Evolutionary conservation across 306 rosid species (phyloP).

Genomic region (Dryas octopetala): DNA sequence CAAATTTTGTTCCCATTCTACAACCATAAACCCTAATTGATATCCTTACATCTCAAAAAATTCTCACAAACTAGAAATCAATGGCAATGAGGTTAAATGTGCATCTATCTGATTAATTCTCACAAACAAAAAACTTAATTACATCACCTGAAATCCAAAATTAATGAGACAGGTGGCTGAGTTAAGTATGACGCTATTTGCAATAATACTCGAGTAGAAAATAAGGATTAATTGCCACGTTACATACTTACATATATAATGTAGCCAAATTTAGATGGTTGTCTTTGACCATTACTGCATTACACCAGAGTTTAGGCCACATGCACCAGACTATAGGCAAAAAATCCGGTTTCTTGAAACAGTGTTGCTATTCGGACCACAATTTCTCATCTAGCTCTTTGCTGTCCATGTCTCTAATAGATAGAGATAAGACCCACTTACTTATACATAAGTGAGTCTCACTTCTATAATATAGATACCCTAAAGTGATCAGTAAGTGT

Average conservation of each 20-base stretch:
- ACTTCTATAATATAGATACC: background rate
- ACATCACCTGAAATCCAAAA: too few species aligned
- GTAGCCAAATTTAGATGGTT: slow-evolving; percentile 13
- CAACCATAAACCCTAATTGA: too few species aligned
- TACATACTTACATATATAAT: background rate
- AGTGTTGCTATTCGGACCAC: slow-evolving; percentile 11
- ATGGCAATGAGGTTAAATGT: too few species aligned
- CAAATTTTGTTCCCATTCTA: too few species aligned
- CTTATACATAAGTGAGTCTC: background rate
- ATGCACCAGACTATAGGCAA: background rate
- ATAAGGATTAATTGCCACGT: background rate
- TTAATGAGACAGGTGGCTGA: too few species aligned
- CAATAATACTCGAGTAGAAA: too few species aligned
- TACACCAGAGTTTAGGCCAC: background rate
- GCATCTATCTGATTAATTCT: too few species aligned
- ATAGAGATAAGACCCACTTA: slow-evolving; percentile 1
- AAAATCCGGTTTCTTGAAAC: background rate
- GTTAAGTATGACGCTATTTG: too few species aligned
- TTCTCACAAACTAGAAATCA: too few species aligned
- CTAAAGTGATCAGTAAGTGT: background rate
- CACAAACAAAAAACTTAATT: too few species aligned
- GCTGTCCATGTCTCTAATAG: background rate
- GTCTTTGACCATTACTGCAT: background rate
- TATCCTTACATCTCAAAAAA: too few species aligned
- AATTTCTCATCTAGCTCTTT: background rate